Evolutionary conservation across 1,284 basidiomycete species (phyloP).

Genomic region (Pisolithus thermaeus): DNA sequence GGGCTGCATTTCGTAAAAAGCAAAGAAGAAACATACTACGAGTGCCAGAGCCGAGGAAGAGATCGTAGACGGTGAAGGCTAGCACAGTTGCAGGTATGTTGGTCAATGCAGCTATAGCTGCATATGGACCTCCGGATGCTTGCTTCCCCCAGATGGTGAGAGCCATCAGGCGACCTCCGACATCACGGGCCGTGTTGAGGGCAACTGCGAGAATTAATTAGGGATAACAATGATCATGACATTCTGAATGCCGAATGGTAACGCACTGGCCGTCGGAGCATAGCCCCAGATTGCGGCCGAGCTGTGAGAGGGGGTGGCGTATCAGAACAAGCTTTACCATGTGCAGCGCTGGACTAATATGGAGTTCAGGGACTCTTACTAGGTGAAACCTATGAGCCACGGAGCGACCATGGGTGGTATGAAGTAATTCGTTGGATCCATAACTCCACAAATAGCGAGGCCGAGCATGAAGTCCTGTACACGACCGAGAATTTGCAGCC

Average conservation of each 20-base stretch:
- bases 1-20: too few species aligned
- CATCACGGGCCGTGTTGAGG: slow-evolving; percentile 46
- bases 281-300: slow-evolving; percentile 56
- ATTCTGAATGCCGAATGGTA: not conserved
- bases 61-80: too few species aligned
- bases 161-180: slow-evolving; percentile 36
- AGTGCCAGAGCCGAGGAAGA: too few species aligned
- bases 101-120: too few species aligned
- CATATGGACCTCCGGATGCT: slow-evolving; percentile 32
- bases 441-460: slow-evolving; percentile 48
- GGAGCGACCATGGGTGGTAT: slow-evolving; percentile 49
- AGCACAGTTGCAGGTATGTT: too few species aligned
- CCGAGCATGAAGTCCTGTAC: slow-evolving; percentile 61
- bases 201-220: slow-evolving; percentile 37
- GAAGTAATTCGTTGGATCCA: slow-evolving; percentile 60
- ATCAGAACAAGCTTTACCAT: slow-evolving; percentile 6
- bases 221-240: not conserved
- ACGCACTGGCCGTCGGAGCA: slow-evolving; percentile 42
- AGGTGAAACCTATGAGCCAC: slow-evolving; percentile 49
- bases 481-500: not conserved
- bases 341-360: not conserved
- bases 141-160: slow-evolving; percentile 47
- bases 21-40: too few species aligned
- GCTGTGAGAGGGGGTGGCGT: slow-evolving; percentile 25
- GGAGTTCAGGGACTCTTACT: slow-evolving; percentile 27